Percentiles rank a stretch among this genome's conserved stretches.
Conservation (phyloP, 345 rosid species). For the Sonneratia alba region DNA sequence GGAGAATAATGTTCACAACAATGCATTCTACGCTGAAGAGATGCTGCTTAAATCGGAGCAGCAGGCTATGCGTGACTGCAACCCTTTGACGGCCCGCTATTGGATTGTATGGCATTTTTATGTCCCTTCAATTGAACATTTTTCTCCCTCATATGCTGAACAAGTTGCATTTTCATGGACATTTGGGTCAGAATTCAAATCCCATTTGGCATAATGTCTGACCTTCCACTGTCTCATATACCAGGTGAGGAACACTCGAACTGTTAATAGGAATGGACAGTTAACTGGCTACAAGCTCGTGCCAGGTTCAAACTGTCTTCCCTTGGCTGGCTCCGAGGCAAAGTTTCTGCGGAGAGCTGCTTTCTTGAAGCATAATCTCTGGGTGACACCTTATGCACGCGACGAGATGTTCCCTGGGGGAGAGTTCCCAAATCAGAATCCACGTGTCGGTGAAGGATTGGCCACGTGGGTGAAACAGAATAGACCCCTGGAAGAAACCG, state of each 20-base stretch:
- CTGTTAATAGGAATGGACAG: conserved; percentile 82
- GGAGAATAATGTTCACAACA: conserved; percentile 66
- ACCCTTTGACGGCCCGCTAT: conserved; percentile 70
- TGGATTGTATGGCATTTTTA: conserved; percentile 65
- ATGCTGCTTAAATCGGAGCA: conserved; percentile 57
- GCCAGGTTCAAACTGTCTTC: conserved; percentile 86
- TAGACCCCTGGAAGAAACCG: conserved; percentile 72
- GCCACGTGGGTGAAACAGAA: conserved; percentile 78
- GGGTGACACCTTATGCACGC: conserved; percentile 69
- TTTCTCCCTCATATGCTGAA: too few relatives aligned
- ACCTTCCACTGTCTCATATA: not conserved
- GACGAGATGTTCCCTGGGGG: conserved; percentile 83
- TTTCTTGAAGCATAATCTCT: conserved; percentile 72
- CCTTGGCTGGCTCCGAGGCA: conserved; percentile 78
- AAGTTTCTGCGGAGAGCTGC: conserved; percentile 82
- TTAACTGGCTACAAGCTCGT: conserved; percentile 76
- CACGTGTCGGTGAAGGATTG: conserved; percentile 80
- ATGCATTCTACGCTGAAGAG: conserved; percentile 88
- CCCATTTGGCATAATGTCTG: too few relatives aligned
- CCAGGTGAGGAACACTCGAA: conserved; percentile 84
- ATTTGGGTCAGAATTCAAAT: too few relatives aligned
- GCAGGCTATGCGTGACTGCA: conserved; percentile 78
- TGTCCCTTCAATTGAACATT: not conserved
- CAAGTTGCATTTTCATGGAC: too few relatives aligned
- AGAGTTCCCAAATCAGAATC: conserved; percentile 90